phyloP scores from a whole-genome alignment of 176 grass and related monocot species.

The Raddia guianensis region DNA sequence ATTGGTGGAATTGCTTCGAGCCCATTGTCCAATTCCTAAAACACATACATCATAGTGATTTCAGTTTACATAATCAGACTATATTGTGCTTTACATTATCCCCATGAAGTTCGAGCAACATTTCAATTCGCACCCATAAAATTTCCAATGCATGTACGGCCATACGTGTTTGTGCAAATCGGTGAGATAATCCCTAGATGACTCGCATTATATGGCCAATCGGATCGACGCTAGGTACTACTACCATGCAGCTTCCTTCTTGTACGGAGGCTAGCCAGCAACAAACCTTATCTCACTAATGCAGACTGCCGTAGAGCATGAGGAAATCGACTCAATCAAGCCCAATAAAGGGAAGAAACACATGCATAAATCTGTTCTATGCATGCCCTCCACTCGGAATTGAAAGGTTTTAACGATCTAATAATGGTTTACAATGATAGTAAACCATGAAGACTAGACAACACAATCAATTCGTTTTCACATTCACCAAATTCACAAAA shows the following conservation, averaged over 20 bases:
- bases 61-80: too few relatives aligned
- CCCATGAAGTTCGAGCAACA: neutral
- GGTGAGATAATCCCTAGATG: constrained; percentile 10
- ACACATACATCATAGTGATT: too few relatives aligned
- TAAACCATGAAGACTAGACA: too few relatives aligned
- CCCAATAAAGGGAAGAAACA: constrained; percentile 38
- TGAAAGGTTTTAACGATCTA: neutral
- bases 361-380: constrained; percentile 28
- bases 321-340: constrained; percentile 14
- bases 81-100: too few relatives aligned
- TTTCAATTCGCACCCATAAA: neutral
- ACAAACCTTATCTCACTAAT: constrained; percentile 5
- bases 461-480: neutral
- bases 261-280: neutral
- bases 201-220: constrained; percentile 22
- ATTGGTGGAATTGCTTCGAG: too few relatives aligned
- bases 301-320: constrained; percentile 32
- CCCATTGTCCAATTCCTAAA: too few relatives aligned
- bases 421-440: constrained; percentile 18
- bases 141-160: constrained; percentile 24
- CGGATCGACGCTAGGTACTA: neutral
- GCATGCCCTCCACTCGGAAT: neutral
- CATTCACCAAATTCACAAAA: constrained; percentile 13
- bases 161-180: constrained; percentile 39
- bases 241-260: too few relatives aligned